These are phyloP conservation scores for Phellopilus nigrolimitatus DNA, from an alignment of 1,284 basidiomycete genomes.

Conservation along the genomic window DNA sequence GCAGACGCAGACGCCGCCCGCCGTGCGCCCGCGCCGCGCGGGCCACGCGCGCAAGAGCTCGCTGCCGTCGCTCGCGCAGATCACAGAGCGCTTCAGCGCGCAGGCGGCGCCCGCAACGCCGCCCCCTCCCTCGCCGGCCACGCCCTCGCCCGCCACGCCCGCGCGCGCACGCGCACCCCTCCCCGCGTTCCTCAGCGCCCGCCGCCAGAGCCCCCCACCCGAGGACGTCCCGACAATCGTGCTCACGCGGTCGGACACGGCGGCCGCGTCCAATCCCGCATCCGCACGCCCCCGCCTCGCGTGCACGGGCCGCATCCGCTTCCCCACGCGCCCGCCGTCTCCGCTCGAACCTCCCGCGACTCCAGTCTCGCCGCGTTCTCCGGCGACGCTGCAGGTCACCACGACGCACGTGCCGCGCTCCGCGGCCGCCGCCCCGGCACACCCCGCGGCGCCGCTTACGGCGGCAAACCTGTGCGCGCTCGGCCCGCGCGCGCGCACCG, in stretches of 20 bases:
- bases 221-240: conserved; percentile 12
- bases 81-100: conserved; percentile 55
- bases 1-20: conserved; percentile 15
- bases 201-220: conserved; percentile 22
- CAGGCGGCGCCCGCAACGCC: conserved; percentile 27
- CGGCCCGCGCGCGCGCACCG: conserved; percentile 48
- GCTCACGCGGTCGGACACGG: conserved; percentile 8
- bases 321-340: conserved; percentile 33
- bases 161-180: conserved; percentile 33
- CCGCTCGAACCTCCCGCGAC: conserved; percentile 22
- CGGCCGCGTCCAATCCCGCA: conserved; percentile 25
- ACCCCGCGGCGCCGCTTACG: conserved; percentile 45
- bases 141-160: conserved; percentile 16
- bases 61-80: conserved; percentile 70
- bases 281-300: conserved; percentile 19
- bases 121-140: conserved; percentile 9
- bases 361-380: conserved; percentile 29
- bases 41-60: conserved; percentile 26
- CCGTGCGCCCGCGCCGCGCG: not conserved
- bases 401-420: conserved; percentile 46
- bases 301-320: conserved; percentile 44
- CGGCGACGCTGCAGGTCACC: conserved; percentile 43
- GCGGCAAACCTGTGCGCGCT: conserved; percentile 49
- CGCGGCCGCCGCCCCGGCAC: conserved; percentile 37
- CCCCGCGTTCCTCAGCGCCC: conserved; percentile 39